Evolutionary conservation across 2,329 filamentous ascomycete genomes (phyloP), one percentile per base, ranked within the genome.

Genomic region (Lachnum nothofagi): DNA sequence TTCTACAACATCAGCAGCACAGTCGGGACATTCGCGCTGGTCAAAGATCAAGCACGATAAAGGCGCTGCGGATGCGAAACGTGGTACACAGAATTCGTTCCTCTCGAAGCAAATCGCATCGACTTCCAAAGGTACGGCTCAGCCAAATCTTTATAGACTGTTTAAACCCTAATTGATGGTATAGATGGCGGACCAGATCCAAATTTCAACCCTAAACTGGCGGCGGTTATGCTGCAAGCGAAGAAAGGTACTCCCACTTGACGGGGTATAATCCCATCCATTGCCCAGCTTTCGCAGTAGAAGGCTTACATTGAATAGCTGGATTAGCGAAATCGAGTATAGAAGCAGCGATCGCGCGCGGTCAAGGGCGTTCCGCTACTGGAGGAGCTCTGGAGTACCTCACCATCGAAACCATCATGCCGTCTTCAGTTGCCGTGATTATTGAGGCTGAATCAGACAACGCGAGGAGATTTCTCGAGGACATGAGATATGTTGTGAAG

Each of bases 21-120:
- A 70, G 52, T 83, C 85, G 20, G 90, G 90, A 12, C 90, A 95
- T 70, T 95, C 85, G 68, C 86, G 90, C 66, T 98, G 93, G 93
- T 90, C 89, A 49, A 95, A 93, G 63, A 97, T 96, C 70, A 88
- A 85, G 65, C 93, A 97, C 68, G 89, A 93, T 68, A 98, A 98
- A 69, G 90, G 85, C 44, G 88, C 85, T 53, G 86, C 84, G 49
- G 93, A 98, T 67, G 78, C 77, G 51, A 83, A 84, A 60, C 95
- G 91, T 69, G 88, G 82, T 68, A 78, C 77, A 37, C 76, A 84
- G 59, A 83, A 90, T 24, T 79, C 77, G 40, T 68, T 75, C 38
- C 78, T 94, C 60, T 77, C 84, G 19, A 83, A 87, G 58, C 80
- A 85, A 52, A 85, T 97, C 49, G 79, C 83, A 42, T 77, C 84